phyloP scores from a whole-genome alignment of 2,329 filamentous ascomycete species.

The Eutypella sp. region DNA sequence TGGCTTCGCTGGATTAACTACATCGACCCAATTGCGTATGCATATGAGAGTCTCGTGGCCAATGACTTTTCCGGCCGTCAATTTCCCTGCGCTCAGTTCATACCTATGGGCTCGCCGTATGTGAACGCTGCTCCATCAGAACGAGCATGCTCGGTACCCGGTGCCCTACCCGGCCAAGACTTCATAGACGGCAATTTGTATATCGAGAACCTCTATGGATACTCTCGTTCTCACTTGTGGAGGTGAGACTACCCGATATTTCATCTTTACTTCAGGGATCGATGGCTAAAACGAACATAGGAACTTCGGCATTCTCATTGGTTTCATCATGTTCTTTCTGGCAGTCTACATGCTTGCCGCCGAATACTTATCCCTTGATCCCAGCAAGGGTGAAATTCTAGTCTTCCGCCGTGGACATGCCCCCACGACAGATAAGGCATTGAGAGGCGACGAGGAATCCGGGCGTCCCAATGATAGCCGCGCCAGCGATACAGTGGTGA shows the following conservation, averaged over 20 bases:
- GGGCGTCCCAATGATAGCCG: background rate
- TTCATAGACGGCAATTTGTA: constrained; percentile 42
- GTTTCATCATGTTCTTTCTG: constrained; percentile 55
- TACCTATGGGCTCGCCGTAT: constrained; percentile 9
- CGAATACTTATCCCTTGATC: constrained; percentile 39
- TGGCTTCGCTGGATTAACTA: constrained; percentile 82
- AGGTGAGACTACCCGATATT: constrained; percentile 8
- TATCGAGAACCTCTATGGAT: constrained; percentile 37
- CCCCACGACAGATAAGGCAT: constrained; percentile 27
- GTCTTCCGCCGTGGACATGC: constrained; percentile 58
- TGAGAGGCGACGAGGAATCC: constrained; percentile 25
- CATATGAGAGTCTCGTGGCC: constrained; percentile 72
- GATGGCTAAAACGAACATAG: constrained; percentile 2
- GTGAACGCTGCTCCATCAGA: constrained; percentile 3
- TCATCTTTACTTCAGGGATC: no score
- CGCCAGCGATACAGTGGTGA: background rate
- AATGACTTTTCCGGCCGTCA: constrained; percentile 70
- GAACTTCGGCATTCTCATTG: constrained; percentile 48
- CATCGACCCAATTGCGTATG: constrained; percentile 70
- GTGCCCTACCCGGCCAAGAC: constrained; percentile 28
- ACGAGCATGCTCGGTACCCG: constrained; percentile 5
- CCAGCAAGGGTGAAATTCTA: constrained; percentile 62
- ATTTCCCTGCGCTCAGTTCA: constrained; percentile 46
- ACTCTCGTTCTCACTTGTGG: constrained; percentile 42
- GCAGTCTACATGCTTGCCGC: constrained; percentile 56